Evolutionary conservation across 2,329 filamentous ascomycete genomes (phyloP), one percentile per base, ranked within the genome.

Genomic region (Cladosporium sp.): DNA sequence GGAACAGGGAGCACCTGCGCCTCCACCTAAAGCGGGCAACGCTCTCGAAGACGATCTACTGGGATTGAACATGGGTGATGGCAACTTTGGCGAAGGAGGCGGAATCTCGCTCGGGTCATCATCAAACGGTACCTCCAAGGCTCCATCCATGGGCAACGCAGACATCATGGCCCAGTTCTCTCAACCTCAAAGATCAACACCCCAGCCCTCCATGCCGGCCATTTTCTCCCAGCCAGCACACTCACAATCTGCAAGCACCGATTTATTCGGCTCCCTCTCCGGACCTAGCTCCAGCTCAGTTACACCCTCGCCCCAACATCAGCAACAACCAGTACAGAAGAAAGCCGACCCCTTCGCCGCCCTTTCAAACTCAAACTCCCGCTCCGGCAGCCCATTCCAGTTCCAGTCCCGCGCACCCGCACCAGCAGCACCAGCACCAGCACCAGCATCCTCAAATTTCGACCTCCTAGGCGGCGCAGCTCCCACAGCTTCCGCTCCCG

Each of bases 21-120:
- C 77, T 39, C 69, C 78, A 32, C 79, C 80, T 25, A 77, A 82
- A 16, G 85, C 86, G 65, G 80, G 86, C 0, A 88, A 86, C 63
- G 89, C 91, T 16, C 78, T 98, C 25, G 93, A 97, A 74, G 93
- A 96, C 76, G 95, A 99, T 75, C 83, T 99, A 8, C 83, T 99
- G 5, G 95, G 95, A 0, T 81, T 99, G 51, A 96, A 93, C 48
- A 86, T 99, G 73, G 88, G 88, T 58, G 89, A 91, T 65, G 83
- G 85, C 58, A 84, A 79, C 64, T 94, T 88, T 73, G 89, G 91
- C 14, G 87, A 91, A 73, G 87, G 88, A 6, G 93, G 94, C 56
- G 89, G 89, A 59, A 96, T 98, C 69, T 89, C 92, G 4, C 84
- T 98, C 21, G 67, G 64, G 14, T 60, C 66, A 28, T 23, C 62